These are phyloP conservation scores for Neopestalotiopsis rosae DNA, from an alignment of 2,329 filamentous ascomycete genomes.

Conservation along the genomic window DNA sequence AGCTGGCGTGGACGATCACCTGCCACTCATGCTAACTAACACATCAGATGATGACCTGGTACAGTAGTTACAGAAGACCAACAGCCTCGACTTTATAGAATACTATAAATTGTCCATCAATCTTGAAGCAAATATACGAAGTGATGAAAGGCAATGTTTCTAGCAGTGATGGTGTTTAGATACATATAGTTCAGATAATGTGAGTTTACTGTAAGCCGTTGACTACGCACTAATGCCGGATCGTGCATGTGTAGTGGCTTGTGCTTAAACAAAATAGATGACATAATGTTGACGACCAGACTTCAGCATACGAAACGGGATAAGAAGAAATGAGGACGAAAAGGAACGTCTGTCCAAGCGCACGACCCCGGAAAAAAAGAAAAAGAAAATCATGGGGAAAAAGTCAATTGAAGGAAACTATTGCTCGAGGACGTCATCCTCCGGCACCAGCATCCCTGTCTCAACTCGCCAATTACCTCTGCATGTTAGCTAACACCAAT, in stretches of 20 bases:
- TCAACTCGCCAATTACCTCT: too few species aligned
- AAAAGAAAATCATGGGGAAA: not conserved
- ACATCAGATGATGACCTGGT: not conserved
- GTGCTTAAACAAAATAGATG: not conserved
- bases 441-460: not conserved
- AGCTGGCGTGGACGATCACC: not conserved
- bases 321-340: not conserved
- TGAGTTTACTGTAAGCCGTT: too few species aligned
- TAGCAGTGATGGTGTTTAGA: too few species aligned
- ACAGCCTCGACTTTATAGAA: too few species aligned
- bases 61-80: too few species aligned
- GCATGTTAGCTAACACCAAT: too few species aligned
- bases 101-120: too few species aligned
- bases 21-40: not conserved
- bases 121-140: too few species aligned
- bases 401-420: not conserved
- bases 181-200: too few species aligned
- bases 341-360: not conserved
- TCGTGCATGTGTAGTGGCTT: not conserved
- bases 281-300: constrained; percentile 4
- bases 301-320: not conserved
- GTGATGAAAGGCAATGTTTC: too few species aligned
- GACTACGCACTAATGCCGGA: too few species aligned
- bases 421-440: not conserved
- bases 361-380: too few species aligned